Conservation (phyloP, 225 moss, liverwort and hornwort genomes). For the Anthoceros angustus region DNA sequence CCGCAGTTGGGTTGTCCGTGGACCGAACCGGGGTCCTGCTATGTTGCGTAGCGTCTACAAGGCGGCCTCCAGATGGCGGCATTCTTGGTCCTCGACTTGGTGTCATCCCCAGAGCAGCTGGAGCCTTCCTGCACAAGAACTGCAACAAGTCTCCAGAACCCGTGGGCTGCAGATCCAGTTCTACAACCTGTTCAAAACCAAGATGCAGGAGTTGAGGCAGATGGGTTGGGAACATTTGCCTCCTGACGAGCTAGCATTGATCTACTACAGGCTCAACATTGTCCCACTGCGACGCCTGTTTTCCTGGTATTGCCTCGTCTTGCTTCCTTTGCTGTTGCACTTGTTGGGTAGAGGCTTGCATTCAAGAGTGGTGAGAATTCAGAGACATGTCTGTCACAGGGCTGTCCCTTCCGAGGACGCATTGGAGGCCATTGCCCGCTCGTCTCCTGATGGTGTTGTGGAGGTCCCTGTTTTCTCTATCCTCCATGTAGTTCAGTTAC, state of each 20-base stretch:
- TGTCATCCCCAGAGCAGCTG: no score
- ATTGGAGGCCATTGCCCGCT: not conserved
- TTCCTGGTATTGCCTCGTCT: not conserved
- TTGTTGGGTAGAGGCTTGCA: not conserved
- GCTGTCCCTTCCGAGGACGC: not conserved
- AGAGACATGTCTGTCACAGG: not conserved
- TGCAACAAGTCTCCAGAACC: not conserved
- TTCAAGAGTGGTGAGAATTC: not conserved
- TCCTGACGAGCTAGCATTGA: not conserved
- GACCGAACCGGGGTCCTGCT: no score
- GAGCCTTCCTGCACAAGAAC: no score
- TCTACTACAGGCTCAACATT: not conserved
- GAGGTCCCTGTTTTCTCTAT: not conserved
- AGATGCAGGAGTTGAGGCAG: not conserved
- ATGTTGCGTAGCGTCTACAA: no score
- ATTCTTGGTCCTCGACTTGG: no score
- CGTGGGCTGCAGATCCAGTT: not conserved
- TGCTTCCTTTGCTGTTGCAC: not conserved
- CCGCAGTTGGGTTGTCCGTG: no score
- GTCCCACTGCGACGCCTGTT: slow-evolving; percentile 1
- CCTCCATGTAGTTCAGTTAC: not conserved
- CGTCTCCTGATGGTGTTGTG: not conserved
- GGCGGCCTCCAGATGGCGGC: no score
- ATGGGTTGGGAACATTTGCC: not conserved
- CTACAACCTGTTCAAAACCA: not conserved